Percentiles rank a stretch among this genome's conserved stretches.
These are phyloP conservation scores for Pseudocercospora macadamiae DNA, from an alignment of 2,329 filamentous ascomycete species.

Conservation along the genomic window DNA sequence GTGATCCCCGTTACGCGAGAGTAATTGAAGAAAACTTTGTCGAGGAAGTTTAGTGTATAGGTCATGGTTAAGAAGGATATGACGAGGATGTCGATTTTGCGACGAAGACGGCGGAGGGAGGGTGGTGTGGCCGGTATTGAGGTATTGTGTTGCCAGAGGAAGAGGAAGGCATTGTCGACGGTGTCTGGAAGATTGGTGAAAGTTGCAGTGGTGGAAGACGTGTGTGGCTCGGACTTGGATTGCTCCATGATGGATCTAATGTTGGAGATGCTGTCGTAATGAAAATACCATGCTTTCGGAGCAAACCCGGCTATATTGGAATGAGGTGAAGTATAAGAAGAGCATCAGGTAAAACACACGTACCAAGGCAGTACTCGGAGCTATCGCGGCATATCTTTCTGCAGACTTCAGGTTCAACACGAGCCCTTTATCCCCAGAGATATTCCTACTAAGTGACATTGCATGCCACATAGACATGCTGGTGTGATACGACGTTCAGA, in stretches of 20 bases:
- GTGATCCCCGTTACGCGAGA: constrained; percentile 67
- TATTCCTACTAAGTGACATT: too few relatives aligned
- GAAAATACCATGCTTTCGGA: too few relatives aligned
- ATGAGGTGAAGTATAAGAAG: too few relatives aligned
- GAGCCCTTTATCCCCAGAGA: too few relatives aligned
- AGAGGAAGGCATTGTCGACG: neutral
- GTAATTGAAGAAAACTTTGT: constrained; percentile 68
- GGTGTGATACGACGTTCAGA: too few relatives aligned
- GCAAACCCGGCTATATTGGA: too few relatives aligned
- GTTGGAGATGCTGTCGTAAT: neutral
- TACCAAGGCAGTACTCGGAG: too few relatives aligned
- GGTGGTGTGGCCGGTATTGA: neutral
- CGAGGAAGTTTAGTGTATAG: constrained; percentile 65
- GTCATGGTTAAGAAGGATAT: constrained; percentile 64
- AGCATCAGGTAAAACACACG: too few relatives aligned
- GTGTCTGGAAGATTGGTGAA: neutral
- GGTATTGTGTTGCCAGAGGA: neutral
- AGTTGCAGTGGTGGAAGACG: neutral
- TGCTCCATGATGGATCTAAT: neutral
- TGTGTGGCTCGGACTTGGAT: neutral
- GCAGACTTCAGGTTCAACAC: too few relatives aligned
- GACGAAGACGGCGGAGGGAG: constrained; percentile 23
- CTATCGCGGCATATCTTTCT: too few relatives aligned
- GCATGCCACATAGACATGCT: constrained; percentile 1
- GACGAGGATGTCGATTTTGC: constrained; percentile 62